These are phyloP conservation scores for Ceratocystis ficicola DNA, from an alignment of 2,329 filamentous ascomycete genomes.

Conservation along the genomic window DNA sequence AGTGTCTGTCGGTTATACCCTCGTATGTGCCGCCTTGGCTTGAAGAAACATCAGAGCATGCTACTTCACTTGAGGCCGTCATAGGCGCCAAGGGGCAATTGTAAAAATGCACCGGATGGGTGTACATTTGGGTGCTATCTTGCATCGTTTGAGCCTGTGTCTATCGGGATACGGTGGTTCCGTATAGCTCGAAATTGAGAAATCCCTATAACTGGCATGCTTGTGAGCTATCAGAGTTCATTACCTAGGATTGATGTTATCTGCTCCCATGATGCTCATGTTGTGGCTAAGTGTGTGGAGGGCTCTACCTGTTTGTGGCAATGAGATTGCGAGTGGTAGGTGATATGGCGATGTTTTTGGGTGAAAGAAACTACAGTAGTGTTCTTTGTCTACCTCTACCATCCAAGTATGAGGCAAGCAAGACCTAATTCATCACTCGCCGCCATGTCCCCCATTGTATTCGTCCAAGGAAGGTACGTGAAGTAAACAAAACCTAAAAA, in stretches of 20 bases:
- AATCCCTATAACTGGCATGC: background rate
- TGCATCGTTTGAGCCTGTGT: background rate
- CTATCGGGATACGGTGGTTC: background rate
- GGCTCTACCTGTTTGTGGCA: background rate
- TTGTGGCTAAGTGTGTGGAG: background rate
- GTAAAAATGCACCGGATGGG: background rate
- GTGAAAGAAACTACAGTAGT: no score
- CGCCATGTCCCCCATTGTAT: no score
- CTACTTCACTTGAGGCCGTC: background rate
- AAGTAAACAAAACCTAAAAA: background rate
- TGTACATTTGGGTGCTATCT: background rate
- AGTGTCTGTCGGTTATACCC: background rate
- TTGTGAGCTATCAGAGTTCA: background rate
- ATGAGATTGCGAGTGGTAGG: background rate
- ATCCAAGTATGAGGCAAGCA: no score
- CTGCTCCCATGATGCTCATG: background rate
- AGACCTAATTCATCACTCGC: no score
- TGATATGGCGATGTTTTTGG: background rate
- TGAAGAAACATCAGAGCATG: background rate
- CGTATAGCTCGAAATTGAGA: background rate
- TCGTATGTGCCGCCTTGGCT: background rate
- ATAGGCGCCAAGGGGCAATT: background rate
- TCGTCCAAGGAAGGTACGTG: background rate
- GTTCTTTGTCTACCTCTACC: no score
- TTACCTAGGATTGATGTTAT: background rate